These are phyloP conservation scores for Euphorbia pulcherrima DNA, from an alignment of 345 rosid genomes.

Conservation along the genomic window DNA sequence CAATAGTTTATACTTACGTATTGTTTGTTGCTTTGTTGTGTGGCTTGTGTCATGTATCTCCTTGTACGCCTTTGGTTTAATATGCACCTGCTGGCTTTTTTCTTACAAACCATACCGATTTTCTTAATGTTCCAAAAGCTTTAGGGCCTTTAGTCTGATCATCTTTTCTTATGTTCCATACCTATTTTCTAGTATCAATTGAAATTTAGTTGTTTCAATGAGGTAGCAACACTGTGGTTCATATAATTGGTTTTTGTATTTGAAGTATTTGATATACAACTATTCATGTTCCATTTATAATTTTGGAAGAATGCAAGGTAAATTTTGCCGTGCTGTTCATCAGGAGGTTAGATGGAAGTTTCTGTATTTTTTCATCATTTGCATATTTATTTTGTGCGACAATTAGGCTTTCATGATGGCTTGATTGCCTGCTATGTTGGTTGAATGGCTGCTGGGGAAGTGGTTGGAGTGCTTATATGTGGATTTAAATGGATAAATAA, in stretches of 20 bases:
- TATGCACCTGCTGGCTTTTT: background rate
- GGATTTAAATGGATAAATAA: background rate
- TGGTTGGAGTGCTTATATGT: background rate
- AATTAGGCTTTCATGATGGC: background rate
- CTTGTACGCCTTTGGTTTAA: background rate
- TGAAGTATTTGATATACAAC: background rate
- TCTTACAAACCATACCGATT: background rate
- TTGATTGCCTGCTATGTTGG: background rate
- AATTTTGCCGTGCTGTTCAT: background rate
- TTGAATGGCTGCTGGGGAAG: background rate
- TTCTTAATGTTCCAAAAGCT: background rate
- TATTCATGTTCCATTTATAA: background rate
- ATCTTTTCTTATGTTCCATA: background rate
- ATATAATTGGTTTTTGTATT: background rate
- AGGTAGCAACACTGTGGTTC: background rate
- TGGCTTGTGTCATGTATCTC: background rate
- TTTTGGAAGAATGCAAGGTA: background rate
- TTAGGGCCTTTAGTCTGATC: background rate
- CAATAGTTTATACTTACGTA: background rate
- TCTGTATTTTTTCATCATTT: background rate
- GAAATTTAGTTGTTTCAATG: background rate
- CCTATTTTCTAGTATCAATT: background rate
- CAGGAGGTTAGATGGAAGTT: background rate
- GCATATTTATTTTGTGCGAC: background rate
- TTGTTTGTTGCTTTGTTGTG: background rate